Base-by-base conservation (phyloP, 306 rosid genomes). In the Carpinus viminea region DNA sequence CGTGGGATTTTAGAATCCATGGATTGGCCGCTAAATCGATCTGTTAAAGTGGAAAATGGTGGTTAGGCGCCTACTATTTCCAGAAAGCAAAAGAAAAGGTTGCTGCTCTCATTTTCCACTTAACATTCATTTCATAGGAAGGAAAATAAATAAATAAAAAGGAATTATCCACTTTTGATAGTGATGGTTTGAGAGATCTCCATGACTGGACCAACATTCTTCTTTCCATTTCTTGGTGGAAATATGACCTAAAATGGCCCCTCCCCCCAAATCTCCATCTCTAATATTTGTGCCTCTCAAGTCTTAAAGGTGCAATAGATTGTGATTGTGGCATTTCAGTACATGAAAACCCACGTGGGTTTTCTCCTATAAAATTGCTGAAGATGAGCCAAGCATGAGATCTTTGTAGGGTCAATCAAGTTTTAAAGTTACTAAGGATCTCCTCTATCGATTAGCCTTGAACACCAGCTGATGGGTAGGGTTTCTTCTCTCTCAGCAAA, bases 21-120 rank as follows among this genome's bases (percentile, higher is more conserved):
- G 17, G 2, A 28, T 59, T 8, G 65, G 65, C 65, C 9, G 64
- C 64, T 21, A 57, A 21, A 57, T n/a, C n/a, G n/a, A n/a, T 31
- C 64, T 57, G 36, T 24, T 21, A 57, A 20, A 59, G 65, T 59
- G 17, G 65, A 59, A 21, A 59, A 59, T 21, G 65, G 36, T 74
- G 16, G 82, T 78, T 56, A 46, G 85, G 80, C 73, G 80, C 85
- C 82, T 64, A 24, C 79, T 16, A 83, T 60, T 68, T 59, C 54
- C 46, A 6, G 4, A 73, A 31, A 76, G 54, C n/a, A 5, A n/a
- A 74, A 70, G 21, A 7, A 38, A 53, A 53, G 2, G 7, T 54
- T 54, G 66, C 64, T 73, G 56, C n/a, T 48, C 48, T 73, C 54
- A 36, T n/a, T 60, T 54, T 20, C 38, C 31, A 21, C 52, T 50